A percentile compares a stretch with the other conserved stretches of the same genome.
These are phyloP conservation scores for Ceratocystis alfenasii DNA, from an alignment of 2,329 filamentous ascomycete genomes.

Conservation along the genomic window DNA sequence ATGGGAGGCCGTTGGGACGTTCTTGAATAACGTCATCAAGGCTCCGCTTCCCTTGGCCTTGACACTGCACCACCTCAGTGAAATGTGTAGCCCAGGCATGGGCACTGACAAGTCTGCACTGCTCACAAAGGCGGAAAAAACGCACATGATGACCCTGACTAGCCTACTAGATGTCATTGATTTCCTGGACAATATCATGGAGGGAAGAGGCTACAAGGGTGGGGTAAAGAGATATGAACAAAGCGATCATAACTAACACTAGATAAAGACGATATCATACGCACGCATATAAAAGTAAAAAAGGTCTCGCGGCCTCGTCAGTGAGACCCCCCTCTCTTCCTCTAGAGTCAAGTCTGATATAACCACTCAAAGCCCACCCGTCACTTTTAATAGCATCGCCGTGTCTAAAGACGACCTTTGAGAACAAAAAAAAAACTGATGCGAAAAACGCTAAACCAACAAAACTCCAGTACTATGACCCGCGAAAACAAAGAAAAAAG, in stretches of 20 bases:
- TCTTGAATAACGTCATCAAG: constrained; percentile 46
- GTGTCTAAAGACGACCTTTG: not conserved
- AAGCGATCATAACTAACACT: constrained; percentile 6
- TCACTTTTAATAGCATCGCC: constrained; percentile 6
- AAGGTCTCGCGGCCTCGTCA: not conserved
- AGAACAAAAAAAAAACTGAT: not conserved
- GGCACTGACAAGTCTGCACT: constrained; percentile 40
- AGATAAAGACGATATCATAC: constrained; percentile 11
- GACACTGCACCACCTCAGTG: constrained; percentile 51
- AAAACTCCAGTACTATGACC: constrained; percentile 4
- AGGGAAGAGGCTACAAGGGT: constrained; percentile 24
- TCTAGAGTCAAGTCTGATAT: not conserved
- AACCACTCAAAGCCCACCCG: not conserved
- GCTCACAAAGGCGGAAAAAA: constrained; percentile 45
- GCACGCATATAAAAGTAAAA: constrained; percentile 6
- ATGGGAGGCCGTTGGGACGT: constrained; percentile 50
- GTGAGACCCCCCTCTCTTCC: not conserved
- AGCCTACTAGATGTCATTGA: constrained; percentile 49
- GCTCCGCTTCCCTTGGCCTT: constrained; percentile 52
- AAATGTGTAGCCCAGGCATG: constrained; percentile 53
- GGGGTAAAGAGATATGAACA: constrained; percentile 1
- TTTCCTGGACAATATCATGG: constrained; percentile 43
- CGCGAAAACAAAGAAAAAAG: not conserved
- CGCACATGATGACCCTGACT: constrained; percentile 36
- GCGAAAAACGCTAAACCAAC: constrained; percentile 9